Percentiles rank a stretch among this genome's conserved stretches.
phyloP scores from a whole-genome alignment of 1,284 basidiomycete species.

The Cutaneotrichosporon sp. region DNA sequence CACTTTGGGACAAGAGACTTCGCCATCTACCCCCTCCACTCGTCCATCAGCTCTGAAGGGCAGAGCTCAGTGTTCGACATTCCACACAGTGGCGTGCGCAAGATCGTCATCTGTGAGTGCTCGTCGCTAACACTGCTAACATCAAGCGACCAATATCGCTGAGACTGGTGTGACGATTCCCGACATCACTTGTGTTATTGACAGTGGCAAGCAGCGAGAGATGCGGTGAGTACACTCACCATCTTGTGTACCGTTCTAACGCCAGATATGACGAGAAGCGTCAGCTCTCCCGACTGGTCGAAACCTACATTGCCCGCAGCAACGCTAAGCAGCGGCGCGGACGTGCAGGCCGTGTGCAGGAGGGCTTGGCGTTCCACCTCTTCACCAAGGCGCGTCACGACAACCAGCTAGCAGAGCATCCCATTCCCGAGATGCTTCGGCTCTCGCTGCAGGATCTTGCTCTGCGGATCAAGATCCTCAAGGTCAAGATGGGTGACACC shows the following conservation, averaged over 20 bases:
- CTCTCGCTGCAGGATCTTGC: slow-evolving; percentile 93
- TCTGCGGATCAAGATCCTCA: slow-evolving; percentile 96
- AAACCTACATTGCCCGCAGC: slow-evolving; percentile 89
- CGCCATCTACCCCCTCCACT: slow-evolving; percentile 88
- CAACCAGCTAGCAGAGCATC: slow-evolving; percentile 77
- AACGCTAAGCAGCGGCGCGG: slow-evolving; percentile 93
- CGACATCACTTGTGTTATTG: slow-evolving; percentile 97
- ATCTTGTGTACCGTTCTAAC: no score
- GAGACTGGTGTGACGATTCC: slow-evolving; percentile 98
- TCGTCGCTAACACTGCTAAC: not conserved
- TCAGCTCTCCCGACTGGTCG: slow-evolving; percentile 88
- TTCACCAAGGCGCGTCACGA: slow-evolving; percentile 91
- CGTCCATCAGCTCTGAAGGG: slow-evolving; percentile 84
- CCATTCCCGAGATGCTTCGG: slow-evolving; percentile 93
- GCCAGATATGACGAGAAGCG: slow-evolving; percentile 95
- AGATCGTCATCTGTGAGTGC: slow-evolving; percentile 78
- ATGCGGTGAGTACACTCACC: slow-evolving; percentile 71
- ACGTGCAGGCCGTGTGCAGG: slow-evolving; percentile 86
- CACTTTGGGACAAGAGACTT: slow-evolving; percentile 72
- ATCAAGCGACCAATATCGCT: slow-evolving; percentile 67
- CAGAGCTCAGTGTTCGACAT: slow-evolving; percentile 89
- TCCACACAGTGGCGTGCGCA: slow-evolving; percentile 74
- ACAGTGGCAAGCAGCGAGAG: slow-evolving; percentile 88
- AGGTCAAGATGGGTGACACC: slow-evolving; percentile 77
- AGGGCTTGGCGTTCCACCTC: slow-evolving; percentile 91